Conservation (phyloP, 768 basidiomycete species). For the Wakefieldia striispora region DNA sequence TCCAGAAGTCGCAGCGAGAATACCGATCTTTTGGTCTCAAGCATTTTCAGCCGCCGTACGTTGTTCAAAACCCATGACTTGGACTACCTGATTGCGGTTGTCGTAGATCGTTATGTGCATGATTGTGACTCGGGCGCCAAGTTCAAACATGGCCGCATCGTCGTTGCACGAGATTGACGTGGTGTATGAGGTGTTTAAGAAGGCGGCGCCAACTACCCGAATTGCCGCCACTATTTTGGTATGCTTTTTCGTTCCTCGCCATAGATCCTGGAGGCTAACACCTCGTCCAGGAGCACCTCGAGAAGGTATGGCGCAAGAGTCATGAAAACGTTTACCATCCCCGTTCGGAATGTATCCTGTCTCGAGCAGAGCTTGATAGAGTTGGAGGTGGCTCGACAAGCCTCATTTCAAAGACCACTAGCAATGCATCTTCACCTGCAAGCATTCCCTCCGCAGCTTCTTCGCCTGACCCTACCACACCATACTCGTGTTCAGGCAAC, state of each 20-base stretch:
- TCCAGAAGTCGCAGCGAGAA: conserved; percentile 43
- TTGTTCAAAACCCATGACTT: not conserved
- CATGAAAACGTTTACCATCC: conserved; percentile 38
- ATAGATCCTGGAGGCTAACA: not conserved
- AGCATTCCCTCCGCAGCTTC: conserved; percentile 5
- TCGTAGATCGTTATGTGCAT: conserved; percentile 59
- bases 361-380: conserved; percentile 50
- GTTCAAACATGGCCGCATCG: conserved; percentile 44
- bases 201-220: conserved; percentile 43
- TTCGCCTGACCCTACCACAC: conserved; percentile 13
- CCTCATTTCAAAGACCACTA: conserved; percentile 30
- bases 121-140: conserved; percentile 48
- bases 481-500: conserved; percentile 8
- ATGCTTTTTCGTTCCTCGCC: conserved; percentile 10
- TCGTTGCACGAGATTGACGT: conserved; percentile 49
- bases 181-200: conserved; percentile 44
- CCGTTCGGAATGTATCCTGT: conserved; percentile 28
- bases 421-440: conserved; percentile 5
- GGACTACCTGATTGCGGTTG: not conserved
- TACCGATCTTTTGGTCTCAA: conserved; percentile 63
- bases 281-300: conserved; percentile 37
- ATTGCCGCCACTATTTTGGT: conserved; percentile 48
- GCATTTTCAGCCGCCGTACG: conserved; percentile 63
- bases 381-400: conserved; percentile 52
- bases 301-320: conserved; percentile 42